Evolutionary conservation across 2,329 filamentous ascomycete genomes (phyloP), one percentile per base, ranked within the genome.

Genomic region (Orbilia blumenaviensis): DNA sequence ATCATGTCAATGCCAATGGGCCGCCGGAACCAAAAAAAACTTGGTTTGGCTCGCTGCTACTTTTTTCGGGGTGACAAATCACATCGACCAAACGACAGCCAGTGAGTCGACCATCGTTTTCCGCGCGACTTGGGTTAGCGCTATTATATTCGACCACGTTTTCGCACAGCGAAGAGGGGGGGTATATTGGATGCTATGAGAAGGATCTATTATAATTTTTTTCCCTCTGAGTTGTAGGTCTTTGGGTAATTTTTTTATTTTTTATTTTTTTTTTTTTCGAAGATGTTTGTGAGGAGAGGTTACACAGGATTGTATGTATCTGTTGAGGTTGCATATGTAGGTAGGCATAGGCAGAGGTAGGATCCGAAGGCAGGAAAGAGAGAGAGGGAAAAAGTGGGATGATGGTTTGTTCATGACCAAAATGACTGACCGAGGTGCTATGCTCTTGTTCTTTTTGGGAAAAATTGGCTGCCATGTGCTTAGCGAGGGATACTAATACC

Each of bases 111-210:
- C 44, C 12, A 44, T 27, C n/a, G 18, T 5, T 18, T 42, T 64
- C 61, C 61, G 29, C 16, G 14, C 29, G 5, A 5, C 10, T 34
- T 21, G 7, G 4, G 7, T 46, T 60, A 67, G 64, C 64, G 64
- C 64, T 67, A 50, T 60, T 38, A 50, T 44, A 67, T 67, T 67
- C 48, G 50, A 60, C 63, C 63, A 67, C 63, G 64, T 67, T 67
- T 60, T 67, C 41, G 27, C 18, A 18, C 18, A 21, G 18, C 16
- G 25, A 46, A 12, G 25, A 27, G 14, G 12, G 16, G 10, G 3
- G n/a, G 23, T 21, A 34, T 5, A 34, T 34, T 34, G 10, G 3
- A 21, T 6, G 36, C 10, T 34, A 38, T 3, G 12, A n/a, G 12
- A 14, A 16, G 32, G 32, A 34, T 9, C 14, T 9, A 34, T 34